Evolutionary conservation across 345 rosid species (phyloP), one percentile per base, ranked within the genome.

Genomic region (Laguncularia racemosa): DNA sequence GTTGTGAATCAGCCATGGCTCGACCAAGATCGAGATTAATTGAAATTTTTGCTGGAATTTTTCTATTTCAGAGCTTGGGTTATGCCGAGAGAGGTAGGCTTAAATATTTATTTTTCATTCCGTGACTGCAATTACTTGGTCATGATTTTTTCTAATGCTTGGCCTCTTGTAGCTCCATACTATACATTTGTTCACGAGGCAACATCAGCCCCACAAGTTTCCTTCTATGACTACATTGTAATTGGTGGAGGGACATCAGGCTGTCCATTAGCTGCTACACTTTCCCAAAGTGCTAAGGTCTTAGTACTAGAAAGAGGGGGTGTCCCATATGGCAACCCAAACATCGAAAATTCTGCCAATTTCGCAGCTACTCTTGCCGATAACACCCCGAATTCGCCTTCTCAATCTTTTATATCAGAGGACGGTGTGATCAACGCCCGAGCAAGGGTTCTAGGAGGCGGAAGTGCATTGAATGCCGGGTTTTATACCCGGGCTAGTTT

Each of bases 231-330:
- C 64, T 91, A 88, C 79, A 84, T 91, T 54, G 57, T 88, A 62
- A 61, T 91, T 50, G 96, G 95, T 4, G 97, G 96, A 48, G 97
- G 98, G 55, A 88, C 97, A 20, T 63, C 91, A 0, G 97, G 96
- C 6, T 91, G 96, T 48, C 73, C 97, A 0, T 62, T 91, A 46
- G 97, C 96, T 1, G 96, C 95, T 16, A 88, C 97, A 11, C 78
- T 85, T 0, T 77, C 96, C 0, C 61, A 55, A 60, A 77, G 71
- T 20, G 89, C 91, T 0, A 70, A 56, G 44, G 95, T 91, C 66
- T 66, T 91, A 53, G 61, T 91, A 59, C 86, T 91, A 0, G 96
- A 91, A 70, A 78, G 90, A 53, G 98, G 96, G 1, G 88, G 88
- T 19, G 76, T 95, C 0, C 97, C 96, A 0, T 88, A 82, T n/a